A percentile compares a stretch with the other conserved stretches of the same genome.
Evolutionary conservation across 176 grass and related monocot genomes (phyloP).

Genomic region (Paspalum notatum): DNA sequence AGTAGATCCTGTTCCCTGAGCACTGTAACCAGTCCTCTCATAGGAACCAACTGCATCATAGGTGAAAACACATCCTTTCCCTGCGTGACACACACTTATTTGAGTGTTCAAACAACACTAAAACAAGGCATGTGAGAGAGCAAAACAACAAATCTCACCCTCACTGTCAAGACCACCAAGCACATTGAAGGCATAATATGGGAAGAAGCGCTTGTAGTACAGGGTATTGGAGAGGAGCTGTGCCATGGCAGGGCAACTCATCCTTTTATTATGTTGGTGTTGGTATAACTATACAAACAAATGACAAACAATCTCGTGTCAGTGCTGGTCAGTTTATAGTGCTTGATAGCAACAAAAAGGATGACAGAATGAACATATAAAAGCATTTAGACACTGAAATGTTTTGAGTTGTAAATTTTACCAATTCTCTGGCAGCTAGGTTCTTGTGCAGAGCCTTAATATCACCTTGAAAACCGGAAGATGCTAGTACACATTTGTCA

Average conservation of each 20-base stretch:
- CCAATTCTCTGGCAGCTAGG: conserved; percentile 86
- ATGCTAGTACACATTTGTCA: conserved; percentile 83
- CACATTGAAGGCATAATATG: conserved; percentile 95
- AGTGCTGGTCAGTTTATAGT: background rate
- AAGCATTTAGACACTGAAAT: background rate
- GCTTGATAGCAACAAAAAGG: background rate
- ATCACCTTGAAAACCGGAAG: conserved; percentile 96
- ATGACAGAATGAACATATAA: background rate
- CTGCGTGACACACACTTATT: conserved; percentile 41
- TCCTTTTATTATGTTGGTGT: conserved; percentile 98
- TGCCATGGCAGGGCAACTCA: conserved; percentile 97
- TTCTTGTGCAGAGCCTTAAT: conserved; percentile 97
- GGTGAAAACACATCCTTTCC: conserved; percentile 94
- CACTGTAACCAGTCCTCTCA: conserved; percentile 84
- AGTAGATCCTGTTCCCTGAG: conserved; percentile 81
- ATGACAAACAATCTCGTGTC: background rate
- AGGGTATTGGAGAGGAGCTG: conserved; percentile 92
- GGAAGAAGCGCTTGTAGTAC: conserved; percentile 98
- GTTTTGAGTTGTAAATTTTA: conserved; percentile 35
- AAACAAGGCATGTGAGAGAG: background rate
- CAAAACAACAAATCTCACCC: conserved; percentile 45
- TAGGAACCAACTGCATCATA: conserved; percentile 98
- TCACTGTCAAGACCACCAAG: conserved; percentile 93
- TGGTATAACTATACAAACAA: conserved; percentile 80
- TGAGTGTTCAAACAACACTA: background rate